Evolutionary conservation across 768 basidiomycete species (phyloP).

Genomic region (Tulasnella sp.): DNA sequence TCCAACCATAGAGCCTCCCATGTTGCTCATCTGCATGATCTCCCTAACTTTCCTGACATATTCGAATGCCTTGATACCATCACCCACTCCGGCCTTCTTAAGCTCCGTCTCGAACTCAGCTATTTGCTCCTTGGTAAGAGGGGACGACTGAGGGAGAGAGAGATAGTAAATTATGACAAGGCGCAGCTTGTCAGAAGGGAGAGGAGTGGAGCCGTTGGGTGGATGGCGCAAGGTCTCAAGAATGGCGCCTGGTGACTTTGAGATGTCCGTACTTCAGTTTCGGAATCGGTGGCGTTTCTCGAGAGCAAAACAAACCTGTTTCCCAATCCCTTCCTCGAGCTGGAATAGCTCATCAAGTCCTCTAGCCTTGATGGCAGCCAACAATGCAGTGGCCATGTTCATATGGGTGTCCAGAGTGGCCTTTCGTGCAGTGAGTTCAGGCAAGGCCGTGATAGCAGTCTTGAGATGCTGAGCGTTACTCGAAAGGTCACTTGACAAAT

Average conservation of each 20-base stretch:
- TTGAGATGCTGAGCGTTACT: conserved; percentile 94
- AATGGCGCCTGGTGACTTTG: conserved; percentile 72
- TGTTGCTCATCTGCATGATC: conserved; percentile 87
- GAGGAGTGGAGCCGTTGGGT: conserved; percentile 61
- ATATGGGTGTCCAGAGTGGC: conserved; percentile 90
- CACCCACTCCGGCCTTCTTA: conserved; percentile 77
- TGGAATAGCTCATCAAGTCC: conserved; percentile 98
- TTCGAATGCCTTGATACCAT: conserved; percentile 66
- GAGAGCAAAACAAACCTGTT: conserved; percentile 59
- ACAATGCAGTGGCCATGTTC: conserved; percentile 33
- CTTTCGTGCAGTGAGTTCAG: conserved; percentile 95
- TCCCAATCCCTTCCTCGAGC: conserved; percentile 86
- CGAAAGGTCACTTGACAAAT: conserved; percentile 71
- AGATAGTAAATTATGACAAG: conserved; percentile 95
- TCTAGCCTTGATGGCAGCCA: conserved; percentile 94
- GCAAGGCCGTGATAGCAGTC: conserved; percentile 94
- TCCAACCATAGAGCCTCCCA: conserved; percentile 57
- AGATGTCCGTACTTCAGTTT: not conserved
- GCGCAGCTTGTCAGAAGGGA: conserved; percentile 83
- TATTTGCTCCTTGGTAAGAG: conserved; percentile 85
- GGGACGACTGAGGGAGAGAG: conserved; percentile 62
- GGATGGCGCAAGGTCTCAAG: conserved; percentile 77
- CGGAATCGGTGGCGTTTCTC: not conserved
- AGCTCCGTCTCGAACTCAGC: conserved; percentile 86
- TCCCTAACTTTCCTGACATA: conserved; percentile 82